Percentiles rank a stretch among this genome's conserved stretches.
Conservation (phyloP, 2,329 filamentous ascomycete species). For the Pestalotiopsis sp. region DNA sequence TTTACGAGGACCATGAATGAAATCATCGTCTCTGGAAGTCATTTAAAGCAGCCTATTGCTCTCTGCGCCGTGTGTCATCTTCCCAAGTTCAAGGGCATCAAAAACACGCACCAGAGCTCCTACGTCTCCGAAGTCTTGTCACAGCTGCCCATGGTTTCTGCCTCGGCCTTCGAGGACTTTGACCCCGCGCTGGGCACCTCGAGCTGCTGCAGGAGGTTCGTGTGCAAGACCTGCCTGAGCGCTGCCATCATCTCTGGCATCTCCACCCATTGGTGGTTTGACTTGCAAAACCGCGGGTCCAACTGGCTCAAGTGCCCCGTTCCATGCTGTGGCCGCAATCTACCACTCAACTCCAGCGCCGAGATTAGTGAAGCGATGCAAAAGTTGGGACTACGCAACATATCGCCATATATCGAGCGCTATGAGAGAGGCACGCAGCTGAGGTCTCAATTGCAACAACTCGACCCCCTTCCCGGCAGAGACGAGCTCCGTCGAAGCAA, state of each 20-base stretch:
- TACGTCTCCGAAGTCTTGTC: constrained; percentile 16
- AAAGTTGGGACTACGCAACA: constrained; percentile 4
- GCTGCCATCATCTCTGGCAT: constrained; percentile 15
- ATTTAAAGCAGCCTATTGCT: constrained; percentile 15
- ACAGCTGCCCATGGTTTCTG: constrained; percentile 12
- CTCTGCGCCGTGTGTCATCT: constrained; percentile 18
- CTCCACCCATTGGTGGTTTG: constrained; percentile 15
- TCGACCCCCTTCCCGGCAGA: constrained; percentile 8
- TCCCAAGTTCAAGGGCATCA: constrained; percentile 17
- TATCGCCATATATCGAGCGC: neutral
- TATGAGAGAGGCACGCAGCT: constrained; percentile 11
- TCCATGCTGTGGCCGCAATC: constrained; percentile 12
- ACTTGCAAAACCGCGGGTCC: constrained; percentile 5
- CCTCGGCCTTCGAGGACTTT: constrained; percentile 15
- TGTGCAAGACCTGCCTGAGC: constrained; percentile 17
- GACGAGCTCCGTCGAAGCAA: constrained; percentile 15
- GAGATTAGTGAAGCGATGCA: constrained; percentile 12
- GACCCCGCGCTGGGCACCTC: constrained; percentile 12
- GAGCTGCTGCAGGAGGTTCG: constrained; percentile 16
- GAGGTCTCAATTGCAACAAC: constrained; percentile 9
- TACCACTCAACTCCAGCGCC: constrained; percentile 10
- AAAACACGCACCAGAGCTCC: constrained; percentile 7
- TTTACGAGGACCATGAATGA: constrained; percentile 15
- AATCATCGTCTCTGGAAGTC: constrained; percentile 10
- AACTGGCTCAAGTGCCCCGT: constrained; percentile 18